A percentile compares a stretch with the other conserved stretches of the same genome.
phyloP scores from a whole-genome alignment of 495 filamentous ascomycete species.

The Trichodelitschia bisporula region DNA sequence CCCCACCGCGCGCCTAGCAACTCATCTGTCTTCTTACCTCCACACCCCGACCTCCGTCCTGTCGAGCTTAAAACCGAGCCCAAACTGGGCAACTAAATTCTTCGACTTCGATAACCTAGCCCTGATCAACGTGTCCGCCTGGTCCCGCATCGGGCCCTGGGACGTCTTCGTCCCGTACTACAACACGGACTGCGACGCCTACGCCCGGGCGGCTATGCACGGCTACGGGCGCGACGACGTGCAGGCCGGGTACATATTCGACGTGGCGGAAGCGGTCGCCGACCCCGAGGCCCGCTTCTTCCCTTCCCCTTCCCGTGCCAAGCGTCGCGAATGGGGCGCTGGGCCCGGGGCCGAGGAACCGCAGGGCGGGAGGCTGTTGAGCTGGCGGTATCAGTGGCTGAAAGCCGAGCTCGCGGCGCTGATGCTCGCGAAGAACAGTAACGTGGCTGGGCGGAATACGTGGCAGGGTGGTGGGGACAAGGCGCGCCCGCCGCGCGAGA shows the following conservation, averaged over 20 bases:
- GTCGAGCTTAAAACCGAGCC: conserved; percentile 6
- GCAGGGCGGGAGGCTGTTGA: too few relatives aligned
- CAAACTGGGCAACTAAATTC: conserved; percentile 22
- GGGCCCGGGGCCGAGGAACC: too few relatives aligned
- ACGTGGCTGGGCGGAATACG: too few relatives aligned
- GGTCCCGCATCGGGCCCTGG: conserved; percentile 30
- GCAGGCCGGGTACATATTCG: conserved; percentile 14
- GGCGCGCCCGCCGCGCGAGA: too few relatives aligned
- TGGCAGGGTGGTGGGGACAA: too few relatives aligned
- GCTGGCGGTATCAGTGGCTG: too few relatives aligned
- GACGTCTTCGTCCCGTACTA: conserved; percentile 38
- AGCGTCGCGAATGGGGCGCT: too few relatives aligned
- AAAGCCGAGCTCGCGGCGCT: too few relatives aligned
- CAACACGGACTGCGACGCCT: conserved; percentile 33
- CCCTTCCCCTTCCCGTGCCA: background rate
- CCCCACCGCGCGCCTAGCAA: too few relatives aligned
- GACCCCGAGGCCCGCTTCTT: background rate
- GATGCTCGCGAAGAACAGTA: too few relatives aligned
- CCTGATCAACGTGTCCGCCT: conserved; percentile 27
- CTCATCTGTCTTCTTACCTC: too few relatives aligned
- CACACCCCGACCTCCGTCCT: too few relatives aligned
- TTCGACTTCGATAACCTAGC: conserved; percentile 34
- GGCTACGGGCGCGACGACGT: conserved; percentile 22
- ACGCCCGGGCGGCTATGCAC: conserved; percentile 25
- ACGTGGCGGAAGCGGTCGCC: background rate